phyloP scores from a whole-genome alignment of 2,329 filamentous ascomycete species.

The Fusarium illudens region DNA sequence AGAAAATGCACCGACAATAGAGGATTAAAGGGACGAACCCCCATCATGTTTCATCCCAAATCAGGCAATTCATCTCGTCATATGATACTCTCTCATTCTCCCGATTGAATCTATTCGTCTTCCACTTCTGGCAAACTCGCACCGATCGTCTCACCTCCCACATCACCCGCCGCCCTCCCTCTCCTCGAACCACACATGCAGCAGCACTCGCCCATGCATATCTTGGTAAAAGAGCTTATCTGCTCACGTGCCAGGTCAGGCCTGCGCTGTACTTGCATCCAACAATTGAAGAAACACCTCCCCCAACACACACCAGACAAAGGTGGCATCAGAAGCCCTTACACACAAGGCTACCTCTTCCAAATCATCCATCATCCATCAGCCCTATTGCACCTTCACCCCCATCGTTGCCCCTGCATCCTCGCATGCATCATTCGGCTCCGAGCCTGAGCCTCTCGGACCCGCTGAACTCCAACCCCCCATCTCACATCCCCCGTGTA shows the following conservation, averaged over 20 bases:
- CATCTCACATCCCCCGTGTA: neutral
- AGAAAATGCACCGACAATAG: neutral
- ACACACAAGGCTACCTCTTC: neutral
- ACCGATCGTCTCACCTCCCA: neutral
- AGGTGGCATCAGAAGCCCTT: neutral
- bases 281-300: neutral
- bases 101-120: neutral
- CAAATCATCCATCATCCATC: neutral
- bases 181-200: neutral
- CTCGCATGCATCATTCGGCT: neutral
- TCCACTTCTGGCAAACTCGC: neutral
- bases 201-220: neutral
- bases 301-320: neutral
- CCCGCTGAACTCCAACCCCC: neutral
- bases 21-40: neutral
- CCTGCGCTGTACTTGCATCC: neutral
- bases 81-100: neutral
- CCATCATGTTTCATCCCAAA: neutral
- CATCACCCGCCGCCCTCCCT: neutral
- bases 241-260: neutral
- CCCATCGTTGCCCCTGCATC: neutral
- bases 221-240: neutral
- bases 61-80: neutral
- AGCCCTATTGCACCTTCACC: neutral
- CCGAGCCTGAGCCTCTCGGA: neutral